These are phyloP conservation scores for Haplosporangium sp. DNA, from an alignment of 371 early-diverging fungal genomes.

Conservation along the genomic window DNA sequence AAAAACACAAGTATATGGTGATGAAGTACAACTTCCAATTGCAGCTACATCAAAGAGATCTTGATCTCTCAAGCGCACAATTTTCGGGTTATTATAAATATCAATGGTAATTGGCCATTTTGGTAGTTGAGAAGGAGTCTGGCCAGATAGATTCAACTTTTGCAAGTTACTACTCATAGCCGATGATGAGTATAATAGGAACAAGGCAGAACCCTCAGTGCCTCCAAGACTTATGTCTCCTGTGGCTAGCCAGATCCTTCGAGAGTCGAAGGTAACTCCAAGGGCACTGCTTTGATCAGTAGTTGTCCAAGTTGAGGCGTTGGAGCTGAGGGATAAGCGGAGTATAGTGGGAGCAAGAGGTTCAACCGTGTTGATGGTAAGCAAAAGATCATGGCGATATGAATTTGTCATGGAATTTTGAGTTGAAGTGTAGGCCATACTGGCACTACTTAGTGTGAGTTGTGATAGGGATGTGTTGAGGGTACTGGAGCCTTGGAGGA, in stretches of 20 bases:
- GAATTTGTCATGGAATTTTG: not conserved
- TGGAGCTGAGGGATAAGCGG: conserved; percentile 6
- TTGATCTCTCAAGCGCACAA: conserved; percentile 9
- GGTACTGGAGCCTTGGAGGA: not conserved
- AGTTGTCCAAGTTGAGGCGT: conserved; percentile 5
- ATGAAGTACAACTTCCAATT: not conserved
- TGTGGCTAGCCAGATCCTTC: conserved; percentile 10
- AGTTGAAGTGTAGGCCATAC: conserved; percentile 16
- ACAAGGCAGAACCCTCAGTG: conserved; percentile 18
- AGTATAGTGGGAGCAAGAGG: conserved; percentile 7
- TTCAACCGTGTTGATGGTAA: conserved; percentile 13
- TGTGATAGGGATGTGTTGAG: not conserved
- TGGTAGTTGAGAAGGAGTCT: not conserved
- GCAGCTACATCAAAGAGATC: not conserved
- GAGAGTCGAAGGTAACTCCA: not conserved
- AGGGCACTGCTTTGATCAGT: conserved; percentile 9
- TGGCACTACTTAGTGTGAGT: not conserved
- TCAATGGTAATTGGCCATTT: not conserved
- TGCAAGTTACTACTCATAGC: not conserved
- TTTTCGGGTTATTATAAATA: not conserved
- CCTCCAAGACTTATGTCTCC: not conserved
- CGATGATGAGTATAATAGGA: not conserved
- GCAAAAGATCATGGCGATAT: conserved; percentile 19
- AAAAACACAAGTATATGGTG: not conserved
- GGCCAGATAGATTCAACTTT: conserved; percentile 9